Percentiles rank a stretch among this genome's conserved stretches.
These are phyloP conservation scores for Azolla pinnata DNA, from an alignment of 75 land plant species.

Conservation along the genomic window DNA sequence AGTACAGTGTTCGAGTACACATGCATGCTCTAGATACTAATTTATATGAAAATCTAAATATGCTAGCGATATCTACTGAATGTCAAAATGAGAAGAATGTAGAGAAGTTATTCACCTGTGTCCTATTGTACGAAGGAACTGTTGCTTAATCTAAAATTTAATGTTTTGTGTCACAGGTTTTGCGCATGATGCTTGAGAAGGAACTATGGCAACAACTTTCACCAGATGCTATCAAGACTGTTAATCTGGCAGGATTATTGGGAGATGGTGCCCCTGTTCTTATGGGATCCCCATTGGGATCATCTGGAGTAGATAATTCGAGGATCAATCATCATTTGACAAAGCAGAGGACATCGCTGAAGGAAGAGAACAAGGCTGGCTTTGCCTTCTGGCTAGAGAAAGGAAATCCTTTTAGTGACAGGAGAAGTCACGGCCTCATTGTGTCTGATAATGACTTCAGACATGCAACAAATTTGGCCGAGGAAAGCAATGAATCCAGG, in stretches of 20 bases:
- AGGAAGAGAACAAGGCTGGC: constrained; percentile 28
- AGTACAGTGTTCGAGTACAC: too few species aligned
- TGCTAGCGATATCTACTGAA: too few species aligned
- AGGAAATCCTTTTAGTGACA: constrained; percentile 67
- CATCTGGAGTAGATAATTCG: constrained; percentile 9
- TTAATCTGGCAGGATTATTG: constrained; percentile 74
- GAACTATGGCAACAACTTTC: constrained; percentile 76
- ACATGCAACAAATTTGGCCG: too few species aligned
- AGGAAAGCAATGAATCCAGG: too few species aligned
- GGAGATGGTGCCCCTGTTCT: constrained; percentile 88
- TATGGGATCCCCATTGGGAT: constrained; percentile 13
- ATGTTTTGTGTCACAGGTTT: constrained; percentile 36
- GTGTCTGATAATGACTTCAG: constrained; percentile 1
- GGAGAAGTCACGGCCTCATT: constrained; percentile 12
- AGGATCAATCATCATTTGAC: constrained; percentile 8
- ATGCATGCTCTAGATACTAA: too few species aligned
- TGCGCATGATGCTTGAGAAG: constrained; percentile 81
- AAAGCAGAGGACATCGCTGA: constrained; percentile 13
- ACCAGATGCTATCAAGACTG: constrained; percentile 49
- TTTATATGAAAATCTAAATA: too few species aligned
- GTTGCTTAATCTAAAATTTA: background rate
- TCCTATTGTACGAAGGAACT: too few species aligned
- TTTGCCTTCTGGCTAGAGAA: constrained; percentile 61
- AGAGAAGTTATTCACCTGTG: too few species aligned
- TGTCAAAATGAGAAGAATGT: too few species aligned